Evolutionary conservation across 805 yeast genomes (phyloP).

Genomic region (Wilhelminamyces savonicus): DNA sequence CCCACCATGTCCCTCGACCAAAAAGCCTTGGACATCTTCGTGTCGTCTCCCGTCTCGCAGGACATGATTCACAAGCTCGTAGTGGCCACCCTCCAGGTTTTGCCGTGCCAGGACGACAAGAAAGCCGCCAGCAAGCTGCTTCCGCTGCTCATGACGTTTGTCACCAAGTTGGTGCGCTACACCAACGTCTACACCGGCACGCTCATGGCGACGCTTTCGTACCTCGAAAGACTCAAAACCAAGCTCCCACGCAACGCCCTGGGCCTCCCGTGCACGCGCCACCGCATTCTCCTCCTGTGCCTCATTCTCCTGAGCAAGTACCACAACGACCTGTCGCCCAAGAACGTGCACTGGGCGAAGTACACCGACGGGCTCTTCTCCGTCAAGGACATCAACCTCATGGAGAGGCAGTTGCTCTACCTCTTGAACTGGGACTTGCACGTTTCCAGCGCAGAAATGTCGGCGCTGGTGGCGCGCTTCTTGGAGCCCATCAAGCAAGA

Average conservation of each 20-base stretch:
- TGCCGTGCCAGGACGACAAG: slow-evolving; percentile 50
- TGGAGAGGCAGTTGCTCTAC: slow-evolving; percentile 72
- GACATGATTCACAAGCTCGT: slow-evolving; percentile 71
- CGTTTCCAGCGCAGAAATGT: slow-evolving; percentile 40
- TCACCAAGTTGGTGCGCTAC: slow-evolving; percentile 63
- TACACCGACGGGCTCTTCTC: slow-evolving; percentile 71
- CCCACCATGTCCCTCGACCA: slow-evolving; percentile 19
- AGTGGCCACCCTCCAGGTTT: slow-evolving; percentile 57
- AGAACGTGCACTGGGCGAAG: slow-evolving; percentile 73
- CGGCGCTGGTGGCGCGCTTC: slow-evolving; percentile 35
- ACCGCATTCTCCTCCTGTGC: slow-evolving; percentile 70
- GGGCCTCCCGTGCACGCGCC: slow-evolving; percentile 76
- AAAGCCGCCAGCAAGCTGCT: slow-evolving; percentile 29
- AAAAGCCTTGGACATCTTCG: slow-evolving; percentile 53
- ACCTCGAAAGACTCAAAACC: slow-evolving; percentile 53
- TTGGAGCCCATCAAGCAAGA: slow-evolving; percentile 46
- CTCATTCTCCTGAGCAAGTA: slow-evolving; percentile 66
- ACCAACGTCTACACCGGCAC: slow-evolving; percentile 81
- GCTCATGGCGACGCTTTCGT: slow-evolving; percentile 64
- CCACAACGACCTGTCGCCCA: slow-evolving; percentile 75
- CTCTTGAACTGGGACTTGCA: slow-evolving; percentile 66
- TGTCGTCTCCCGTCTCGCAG: slow-evolving; percentile 63
- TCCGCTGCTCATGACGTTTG: slow-evolving; percentile 71
- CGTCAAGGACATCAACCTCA: slow-evolving; percentile 63
- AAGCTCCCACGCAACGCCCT: slow-evolving; percentile 66